Base-by-base conservation (phyloP, 78 protist species). In the Goniomonas avonlea region DNA sequence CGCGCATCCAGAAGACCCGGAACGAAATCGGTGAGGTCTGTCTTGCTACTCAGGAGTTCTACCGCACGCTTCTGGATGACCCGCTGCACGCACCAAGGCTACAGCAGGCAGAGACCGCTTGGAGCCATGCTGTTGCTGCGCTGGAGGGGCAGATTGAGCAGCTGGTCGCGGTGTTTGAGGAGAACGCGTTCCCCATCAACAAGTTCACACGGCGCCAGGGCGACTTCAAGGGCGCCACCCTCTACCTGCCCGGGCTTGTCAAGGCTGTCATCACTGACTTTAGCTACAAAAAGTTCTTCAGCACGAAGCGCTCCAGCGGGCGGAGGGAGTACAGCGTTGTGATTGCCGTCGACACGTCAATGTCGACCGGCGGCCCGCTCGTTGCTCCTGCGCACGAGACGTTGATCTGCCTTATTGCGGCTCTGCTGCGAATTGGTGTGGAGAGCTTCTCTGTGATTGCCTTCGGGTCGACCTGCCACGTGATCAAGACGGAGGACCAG, bases 221-320 rank as follows among this genome's bases (percentile, higher is more conserved):
- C 8, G 40, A 39, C 27, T 13, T 29, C 38, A 34, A 45, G 27
- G 81, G 81, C 29, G 1, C 73, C 13, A 3, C 34, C 31, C 18
- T 77, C 39, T 21, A 77, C 59, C 3, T 77, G 4, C 81, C 81
- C 1, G 81, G 81, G 35, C 38, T 77, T n/a, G 25, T 77, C 38
- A 38, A 43, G 37, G 81, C 81, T 27, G 60, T 58, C 70, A 7
- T n/a, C 9, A 58, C 81, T 29, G 59, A 77, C 69, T 58, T 35
- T 37, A 77, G 71, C 3, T 77, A 77, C 63, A 55, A 77, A 23
- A 77, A 77, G 69, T 2, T 58, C 29, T 77, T 77, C 8, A 1
- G 37, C 27, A 8, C 43, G 17, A 77, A 77, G 37, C 1, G 55
- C 11, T 45, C 69, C 5, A 70, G 81, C 1, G 81, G 81, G 2